Evolutionary conservation across 2,329 filamentous ascomycete genomes (phyloP).

Genomic region (Coleophoma cylindrospora): DNA sequence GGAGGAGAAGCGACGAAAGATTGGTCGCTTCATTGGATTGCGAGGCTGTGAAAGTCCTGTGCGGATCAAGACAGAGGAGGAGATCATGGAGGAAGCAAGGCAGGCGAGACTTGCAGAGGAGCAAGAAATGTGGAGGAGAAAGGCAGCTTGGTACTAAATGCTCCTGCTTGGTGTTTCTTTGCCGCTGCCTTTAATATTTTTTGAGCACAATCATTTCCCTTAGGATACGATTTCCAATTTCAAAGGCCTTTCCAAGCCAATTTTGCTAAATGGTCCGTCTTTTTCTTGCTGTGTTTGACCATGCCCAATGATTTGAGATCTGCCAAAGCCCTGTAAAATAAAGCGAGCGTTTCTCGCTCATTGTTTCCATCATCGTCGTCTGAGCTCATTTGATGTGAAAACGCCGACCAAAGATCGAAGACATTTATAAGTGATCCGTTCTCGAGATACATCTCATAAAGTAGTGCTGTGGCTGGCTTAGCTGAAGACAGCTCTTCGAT

Average conservation of each 20-base stretch:
- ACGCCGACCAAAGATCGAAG: conserved; percentile 75
- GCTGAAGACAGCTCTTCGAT: conserved; percentile 49
- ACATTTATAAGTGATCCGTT: conserved; percentile 73
- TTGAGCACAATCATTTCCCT: not conserved
- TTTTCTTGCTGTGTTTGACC: conserved; percentile 84
- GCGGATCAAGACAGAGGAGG: conserved; percentile 12
- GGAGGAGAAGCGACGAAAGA: conserved; percentile 62
- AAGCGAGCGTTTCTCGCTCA: conserved; percentile 57
- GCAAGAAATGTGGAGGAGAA: conserved; percentile 12
- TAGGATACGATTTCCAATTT: conserved; percentile 5
- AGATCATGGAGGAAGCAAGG: conserved; percentile 36
- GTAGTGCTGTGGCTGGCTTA: conserved; percentile 64
- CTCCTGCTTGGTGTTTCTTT: not conserved
- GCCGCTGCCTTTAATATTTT: not conserved
- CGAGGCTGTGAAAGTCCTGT: conserved; percentile 52
- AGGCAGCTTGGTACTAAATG: conserved; percentile 18
- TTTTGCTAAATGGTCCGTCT: conserved; percentile 88
- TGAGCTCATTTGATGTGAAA: conserved; percentile 51
- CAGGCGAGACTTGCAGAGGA: conserved; percentile 28
- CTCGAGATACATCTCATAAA: conserved; percentile 78
- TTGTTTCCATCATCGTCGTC: conserved; percentile 31
- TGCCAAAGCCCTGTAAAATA: conserved; percentile 82
- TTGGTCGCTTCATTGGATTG: conserved; percentile 71
- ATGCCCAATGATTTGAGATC: conserved; percentile 84
- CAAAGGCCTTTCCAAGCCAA: conserved; percentile 72